phyloP scores from a whole-genome alignment of 306 rosid genomes.

The Medicago ruthenica region DNA sequence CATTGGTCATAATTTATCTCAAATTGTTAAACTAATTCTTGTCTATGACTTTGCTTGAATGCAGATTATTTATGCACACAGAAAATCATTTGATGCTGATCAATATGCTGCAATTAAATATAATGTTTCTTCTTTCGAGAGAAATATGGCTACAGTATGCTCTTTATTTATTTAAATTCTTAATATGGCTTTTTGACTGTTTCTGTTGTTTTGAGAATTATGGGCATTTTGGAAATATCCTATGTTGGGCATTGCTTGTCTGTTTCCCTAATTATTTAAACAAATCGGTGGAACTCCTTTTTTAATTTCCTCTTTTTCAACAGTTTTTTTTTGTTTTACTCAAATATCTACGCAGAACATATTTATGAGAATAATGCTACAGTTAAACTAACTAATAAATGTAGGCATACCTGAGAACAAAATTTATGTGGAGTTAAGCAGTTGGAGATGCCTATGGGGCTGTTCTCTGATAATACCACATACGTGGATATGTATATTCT shows the following conservation, averaged over 20 bases:
- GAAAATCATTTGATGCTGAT: constrained; percentile 66
- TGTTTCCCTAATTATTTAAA: not conserved
- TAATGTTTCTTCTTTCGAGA: constrained; percentile 48
- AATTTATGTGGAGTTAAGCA: not conserved
- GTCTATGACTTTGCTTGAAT: constrained; percentile 23
- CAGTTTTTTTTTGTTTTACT: not conserved
- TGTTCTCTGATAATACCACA: not conserved
- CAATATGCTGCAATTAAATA: constrained; percentile 60
- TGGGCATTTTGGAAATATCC: not conserved
- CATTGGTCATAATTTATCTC: not conserved
- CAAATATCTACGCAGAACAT: not conserved
- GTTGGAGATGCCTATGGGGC: not conserved
- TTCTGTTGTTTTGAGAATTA: not conserved
- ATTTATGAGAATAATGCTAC: not conserved
- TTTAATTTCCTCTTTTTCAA: not conserved
- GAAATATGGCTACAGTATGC: constrained; percentile 51
- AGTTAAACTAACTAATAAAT: not conserved
- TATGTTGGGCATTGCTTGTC: constrained; percentile 1
- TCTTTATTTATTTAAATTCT: not conserved
- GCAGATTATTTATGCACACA: constrained; percentile 79
- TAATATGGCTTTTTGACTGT: constrained; percentile 3
- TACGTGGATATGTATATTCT: not conserved
- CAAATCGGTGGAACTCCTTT: not conserved
- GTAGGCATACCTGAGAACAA: not conserved
- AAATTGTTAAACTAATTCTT: constrained; percentile 33